Conservation (phyloP, 2,329 filamentous ascomycete genomes). For the Cercospora sp. region DNA sequence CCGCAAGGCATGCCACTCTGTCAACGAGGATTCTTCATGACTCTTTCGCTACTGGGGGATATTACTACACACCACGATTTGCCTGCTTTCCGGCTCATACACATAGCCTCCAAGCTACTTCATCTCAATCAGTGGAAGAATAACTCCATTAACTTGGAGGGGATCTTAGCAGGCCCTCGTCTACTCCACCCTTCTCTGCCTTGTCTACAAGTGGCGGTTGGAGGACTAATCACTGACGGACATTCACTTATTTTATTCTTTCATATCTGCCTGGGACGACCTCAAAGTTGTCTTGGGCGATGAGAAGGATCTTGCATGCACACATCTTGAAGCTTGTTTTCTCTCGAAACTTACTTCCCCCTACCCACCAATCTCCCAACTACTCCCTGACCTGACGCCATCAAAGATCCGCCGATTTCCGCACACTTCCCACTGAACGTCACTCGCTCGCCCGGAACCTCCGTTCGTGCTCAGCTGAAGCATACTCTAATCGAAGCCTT, state of each 20-base stretch:
- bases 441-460: not conserved
- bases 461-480: not conserved
- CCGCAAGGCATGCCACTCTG: constrained; percentile 1
- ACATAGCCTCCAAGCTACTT: constrained; percentile 53
- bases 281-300: not conserved
- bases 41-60: not conserved
- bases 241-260: constrained; percentile 34
- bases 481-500: not conserved
- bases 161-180: constrained; percentile 55
- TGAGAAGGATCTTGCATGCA: constrained; percentile 4
- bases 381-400: not conserved
- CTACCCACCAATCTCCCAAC: not conserved
- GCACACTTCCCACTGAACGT: not conserved
- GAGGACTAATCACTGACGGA: constrained; percentile 53
- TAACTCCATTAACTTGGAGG: constrained; percentile 33
- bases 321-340: not conserved
- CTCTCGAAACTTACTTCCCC: not conserved
- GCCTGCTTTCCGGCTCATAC: constrained; percentile 50
- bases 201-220: constrained; percentile 39
- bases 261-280: constrained; percentile 8
- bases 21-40: not conserved
- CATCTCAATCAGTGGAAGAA: constrained; percentile 52
- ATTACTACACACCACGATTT: constrained; percentile 46
- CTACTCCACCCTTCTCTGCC: constrained; percentile 54
- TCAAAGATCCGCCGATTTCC: not conserved